phyloP scores from a whole-genome alignment of 1,139 yeast species.

The Pichia sp. region DNA sequence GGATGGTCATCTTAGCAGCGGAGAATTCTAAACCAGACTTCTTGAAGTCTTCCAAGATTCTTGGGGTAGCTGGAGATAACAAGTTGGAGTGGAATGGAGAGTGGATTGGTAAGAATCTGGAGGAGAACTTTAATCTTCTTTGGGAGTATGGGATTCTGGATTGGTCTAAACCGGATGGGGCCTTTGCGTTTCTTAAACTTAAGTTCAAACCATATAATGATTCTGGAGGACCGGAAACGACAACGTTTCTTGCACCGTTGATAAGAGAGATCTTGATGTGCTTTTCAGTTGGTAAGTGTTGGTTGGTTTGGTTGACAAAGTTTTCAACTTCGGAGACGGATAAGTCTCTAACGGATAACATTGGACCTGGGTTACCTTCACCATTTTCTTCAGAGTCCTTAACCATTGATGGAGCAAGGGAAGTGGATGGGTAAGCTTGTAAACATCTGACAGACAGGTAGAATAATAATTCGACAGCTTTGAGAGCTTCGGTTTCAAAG shows the following conservation, averaged over 20 bases:
- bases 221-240: constrained; percentile 97
- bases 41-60: constrained; percentile 64
- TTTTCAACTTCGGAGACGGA: constrained; percentile 74
- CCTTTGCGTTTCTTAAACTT: constrained; percentile 90
- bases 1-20: constrained; percentile 62
- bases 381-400: constrained; percentile 92
- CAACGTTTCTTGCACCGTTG: constrained; percentile 95
- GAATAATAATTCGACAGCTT: constrained; percentile 82
- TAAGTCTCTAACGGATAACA: constrained; percentile 92
- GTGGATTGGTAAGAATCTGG: constrained; percentile 91
- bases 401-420: constrained; percentile 90
- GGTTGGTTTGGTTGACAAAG: constrained; percentile 83
- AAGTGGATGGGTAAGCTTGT: constrained; percentile 88
- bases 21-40: constrained; percentile 56
- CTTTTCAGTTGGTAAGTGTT: constrained; percentile 89
- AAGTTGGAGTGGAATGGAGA: constrained; percentile 97
- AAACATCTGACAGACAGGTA: constrained; percentile 93
- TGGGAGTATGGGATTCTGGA: constrained; percentile 90
- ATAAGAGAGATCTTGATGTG: constrained; percentile 88
- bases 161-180: constrained; percentile 92
- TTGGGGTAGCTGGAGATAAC: constrained; percentile 66
- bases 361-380: constrained; percentile 97
- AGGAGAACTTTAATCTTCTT: constrained; percentile 89
- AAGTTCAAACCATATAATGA: constrained; percentile 96
- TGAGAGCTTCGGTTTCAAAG: constrained; percentile 66